Base-by-base conservation (phyloP, 179 eudicot species). In the Patellifolia procumbens region DNA sequence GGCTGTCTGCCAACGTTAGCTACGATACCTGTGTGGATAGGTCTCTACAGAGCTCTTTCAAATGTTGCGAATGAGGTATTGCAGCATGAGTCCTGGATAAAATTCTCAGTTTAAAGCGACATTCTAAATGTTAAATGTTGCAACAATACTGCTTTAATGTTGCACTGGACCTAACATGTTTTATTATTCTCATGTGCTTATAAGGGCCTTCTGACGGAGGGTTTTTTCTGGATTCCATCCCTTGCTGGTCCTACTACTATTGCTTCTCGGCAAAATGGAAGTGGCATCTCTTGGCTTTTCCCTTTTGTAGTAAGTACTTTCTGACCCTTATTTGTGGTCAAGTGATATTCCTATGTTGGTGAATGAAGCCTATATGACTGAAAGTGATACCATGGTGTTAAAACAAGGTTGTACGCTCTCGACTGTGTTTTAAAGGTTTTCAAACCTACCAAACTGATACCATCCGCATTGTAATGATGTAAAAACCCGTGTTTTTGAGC, bases 171-270 rank as follows among this genome's bases (percentile, higher is more conserved):
- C 62, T 15, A 63, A 73, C 13, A 52, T 69, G 32, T 77, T 26
- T 60, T 49, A 12, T 32, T 61, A n/a, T 69, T 61, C 42, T 70
- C 17, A 12, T 71, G 31, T 28, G 16, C 26, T 58, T 68, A 48
- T 24, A 70, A 94, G 97, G 98, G 98, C 76, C 94, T 94, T 70
- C 86, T 95, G 78, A 86, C 90, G 2, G 99, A 95, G 85, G 99
- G 99, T 72, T 95, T 95, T 84, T 95, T 91, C 86, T 95, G 99
- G 99, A 95, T 95, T 85, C 99, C 99, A 43, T 91, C 99, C 52
- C 88, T 95, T 68, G 92, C 99, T 74, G 99, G 98, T 84, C 99
- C 99, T 37, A 93, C 99, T 26, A 95, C 99, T 24, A 61, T 95
- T 84, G 97, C 90, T 70, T 81, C 97, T 76, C 88, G 95, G 64